phyloP scores from a whole-genome alignment of 192 early-diverging fungal genomes.

The Backusella parvicylindrica region DNA sequence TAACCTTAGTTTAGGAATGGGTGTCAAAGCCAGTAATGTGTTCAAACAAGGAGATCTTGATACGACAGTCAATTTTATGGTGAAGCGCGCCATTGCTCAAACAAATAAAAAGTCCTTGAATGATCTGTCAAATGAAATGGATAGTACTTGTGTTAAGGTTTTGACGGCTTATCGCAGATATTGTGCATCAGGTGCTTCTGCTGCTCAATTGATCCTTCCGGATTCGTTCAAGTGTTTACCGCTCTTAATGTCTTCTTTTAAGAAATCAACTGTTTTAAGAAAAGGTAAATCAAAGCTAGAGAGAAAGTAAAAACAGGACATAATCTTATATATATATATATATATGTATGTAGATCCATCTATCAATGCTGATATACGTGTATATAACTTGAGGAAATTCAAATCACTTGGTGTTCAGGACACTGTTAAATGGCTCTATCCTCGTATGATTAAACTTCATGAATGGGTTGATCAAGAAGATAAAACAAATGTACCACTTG shows the following conservation, averaged over 20 bases:
- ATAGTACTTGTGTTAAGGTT: constrained; percentile 85
- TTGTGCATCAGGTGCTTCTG: constrained; percentile 81
- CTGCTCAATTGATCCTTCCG: constrained; percentile 94
- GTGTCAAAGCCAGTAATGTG: constrained; percentile 70
- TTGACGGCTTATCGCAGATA: constrained; percentile 88
- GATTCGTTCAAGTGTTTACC: constrained; percentile 95
- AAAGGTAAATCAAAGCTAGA: constrained; percentile 42
- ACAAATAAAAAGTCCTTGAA: constrained; percentile 67
- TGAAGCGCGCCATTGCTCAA: constrained; percentile 76
- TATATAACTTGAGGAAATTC: constrained; percentile 74
- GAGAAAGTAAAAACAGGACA: background rate
- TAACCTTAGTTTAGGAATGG: constrained; percentile 78
- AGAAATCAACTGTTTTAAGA: constrained; percentile 81
- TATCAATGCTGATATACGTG: constrained; percentile 76
- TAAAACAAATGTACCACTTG: constrained; percentile 15
- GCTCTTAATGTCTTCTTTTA: constrained; percentile 76
- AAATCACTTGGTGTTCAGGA: constrained; percentile 73
- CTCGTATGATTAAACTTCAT: constrained; percentile 71
- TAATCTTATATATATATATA: constrained; percentile 4
- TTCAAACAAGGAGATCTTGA: constrained; percentile 93
- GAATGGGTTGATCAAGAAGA: constrained; percentile 50
- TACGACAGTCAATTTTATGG: constrained; percentile 82
- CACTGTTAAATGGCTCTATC: constrained; percentile 81
- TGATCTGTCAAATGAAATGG: constrained; percentile 75
- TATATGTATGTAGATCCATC: constrained; percentile 30